phyloP scores from a whole-genome alignment of 805 yeast genomes.

The Wickerhamomyces bisporus region DNA sequence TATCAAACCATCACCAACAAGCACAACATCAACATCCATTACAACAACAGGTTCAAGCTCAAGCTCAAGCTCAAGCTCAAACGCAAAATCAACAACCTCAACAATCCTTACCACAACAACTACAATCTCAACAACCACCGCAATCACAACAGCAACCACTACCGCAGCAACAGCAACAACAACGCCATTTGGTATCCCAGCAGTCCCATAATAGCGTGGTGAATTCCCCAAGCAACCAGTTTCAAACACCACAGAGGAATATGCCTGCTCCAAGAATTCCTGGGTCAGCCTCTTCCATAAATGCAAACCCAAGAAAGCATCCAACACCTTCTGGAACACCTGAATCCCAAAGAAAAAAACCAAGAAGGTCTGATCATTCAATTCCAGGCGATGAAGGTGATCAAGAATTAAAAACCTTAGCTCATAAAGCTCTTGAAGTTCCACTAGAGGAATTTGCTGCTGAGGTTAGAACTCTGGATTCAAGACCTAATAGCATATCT shows the following conservation, averaged over 20 bases:
- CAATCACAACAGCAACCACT: slow-evolving; percentile 7
- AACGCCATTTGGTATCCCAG: background rate
- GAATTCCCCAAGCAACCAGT: slow-evolving; percentile 3
- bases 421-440: slow-evolving; percentile 21
- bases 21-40: slow-evolving; percentile 8
- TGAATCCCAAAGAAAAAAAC: slow-evolving; percentile 21
- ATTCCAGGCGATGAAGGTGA: slow-evolving; percentile 30
- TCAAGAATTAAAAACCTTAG: slow-evolving; percentile 32
- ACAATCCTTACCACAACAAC: too few species aligned
- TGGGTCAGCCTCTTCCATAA: slow-evolving; percentile 1
- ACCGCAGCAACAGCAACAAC: slow-evolving; percentile 5
- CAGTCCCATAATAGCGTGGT: background rate
- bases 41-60: slow-evolving; percentile 7
- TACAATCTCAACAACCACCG: slow-evolving; percentile 5
- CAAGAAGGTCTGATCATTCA: slow-evolving; percentile 23
- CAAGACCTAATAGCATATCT: slow-evolving; percentile 17
- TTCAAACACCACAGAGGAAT: slow-evolving; percentile 23
- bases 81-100: too few species aligned
- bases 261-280: slow-evolving; percentile 9
- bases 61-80: too few species aligned
- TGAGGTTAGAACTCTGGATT: slow-evolving; percentile 39
- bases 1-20: slow-evolving; percentile 2
- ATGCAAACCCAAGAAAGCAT: background rate
- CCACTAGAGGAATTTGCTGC: slow-evolving; percentile 41
- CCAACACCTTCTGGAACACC: slow-evolving; percentile 8